Conservation (phyloP, 176 grass and related monocot genomes). For the Tuctoria greenei region DNA sequence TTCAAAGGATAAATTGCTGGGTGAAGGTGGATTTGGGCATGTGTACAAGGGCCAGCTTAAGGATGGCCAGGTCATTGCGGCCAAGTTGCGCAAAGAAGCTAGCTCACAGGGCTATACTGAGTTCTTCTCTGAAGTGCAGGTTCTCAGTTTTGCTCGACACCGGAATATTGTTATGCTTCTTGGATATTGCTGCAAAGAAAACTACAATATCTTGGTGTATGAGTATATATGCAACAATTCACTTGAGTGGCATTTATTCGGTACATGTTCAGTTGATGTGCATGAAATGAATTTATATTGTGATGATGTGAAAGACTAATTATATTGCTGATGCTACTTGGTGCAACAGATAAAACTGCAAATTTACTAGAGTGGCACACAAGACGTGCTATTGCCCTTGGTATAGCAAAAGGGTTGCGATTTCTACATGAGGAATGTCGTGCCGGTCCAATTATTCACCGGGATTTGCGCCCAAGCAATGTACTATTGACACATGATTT, state of each 20-base stretch:
- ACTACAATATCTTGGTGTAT: slow-evolving; percentile 68
- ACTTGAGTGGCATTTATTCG: slow-evolving; percentile 73
- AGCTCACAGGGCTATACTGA: slow-evolving; percentile 69
- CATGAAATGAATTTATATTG: slow-evolving; percentile 7
- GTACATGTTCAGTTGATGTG: slow-evolving; percentile 34
- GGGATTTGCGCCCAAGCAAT: slow-evolving; percentile 75
- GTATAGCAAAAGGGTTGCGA: slow-evolving; percentile 69
- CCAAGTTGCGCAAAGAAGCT: slow-evolving; percentile 65
- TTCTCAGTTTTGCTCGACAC: slow-evolving; percentile 76
- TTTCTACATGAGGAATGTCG: slow-evolving; percentile 73
- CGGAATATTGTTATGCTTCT: slow-evolving; percentile 75
- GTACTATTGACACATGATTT: slow-evolving; percentile 72
- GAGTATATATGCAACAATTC: slow-evolving; percentile 86
- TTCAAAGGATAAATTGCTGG: slow-evolving; percentile 55
- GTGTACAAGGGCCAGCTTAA: slow-evolving; percentile 76
- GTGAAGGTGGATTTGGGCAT: slow-evolving; percentile 70
- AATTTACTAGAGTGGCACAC: slow-evolving; percentile 68
- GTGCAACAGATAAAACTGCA: slow-evolving; percentile 50
- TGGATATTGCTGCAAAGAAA: slow-evolving; percentile 83
- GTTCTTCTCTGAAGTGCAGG: slow-evolving; percentile 78
- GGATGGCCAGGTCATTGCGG: slow-evolving; percentile 69
- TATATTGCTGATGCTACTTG: neutral
- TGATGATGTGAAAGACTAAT: neutral
- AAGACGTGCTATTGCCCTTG: slow-evolving; percentile 63
- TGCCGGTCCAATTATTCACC: slow-evolving; percentile 71